Base-by-base conservation (phyloP, 164 flowering plant species). In the Vitis cinerea region DNA sequence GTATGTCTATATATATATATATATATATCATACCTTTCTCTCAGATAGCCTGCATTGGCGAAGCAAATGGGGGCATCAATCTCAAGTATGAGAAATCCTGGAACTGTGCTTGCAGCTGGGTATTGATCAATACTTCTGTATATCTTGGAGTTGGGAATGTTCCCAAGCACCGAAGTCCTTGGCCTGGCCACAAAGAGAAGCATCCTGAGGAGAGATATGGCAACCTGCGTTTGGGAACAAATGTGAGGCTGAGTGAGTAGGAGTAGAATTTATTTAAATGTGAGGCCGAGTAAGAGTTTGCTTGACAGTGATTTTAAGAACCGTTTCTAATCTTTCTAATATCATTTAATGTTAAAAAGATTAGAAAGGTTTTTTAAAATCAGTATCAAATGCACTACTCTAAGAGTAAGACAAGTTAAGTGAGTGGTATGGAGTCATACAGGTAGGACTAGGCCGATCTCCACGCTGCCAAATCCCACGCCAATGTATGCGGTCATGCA, bases 21-120 rank as follows among this genome's bases (percentile, higher is more conserved):
- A 62, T 31, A 49, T 9, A 37, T 8, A 5, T 19, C 13, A 15
- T 77, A 86, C 93, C 93, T 89, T 68, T 89, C 94, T 76, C 94
- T 80, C 59, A 89, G 80, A 77, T 89, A 89, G 72, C 83, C 68
- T 53, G 92, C 23, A 74, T 87, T 89, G 37, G 92, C 83, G 70
- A 89, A 89, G 74, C 83, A 89, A 63, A 89, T 82, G 1, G 94
- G 90, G 74, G 89, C 88, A 70, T 77, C 83, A 47, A 89, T 83
- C 58, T 84, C 82, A 30, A 89, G 85, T 30, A 87, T 81, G 48
- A 89, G 81, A 61, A 86, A 49, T 67, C 94, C 94, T 0, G 88
- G 90, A 37, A 87, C 85, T 54, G 55, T 77, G 9, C 57, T 74
- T 3, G 86, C 81, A 57, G 62, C 65, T 19, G 84, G 87, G 75